Percentiles rank a stretch among this genome's conserved stretches.
Conservation (phyloP, 805 yeast genomes). For the Saccharomycopsis vini region DNA sequence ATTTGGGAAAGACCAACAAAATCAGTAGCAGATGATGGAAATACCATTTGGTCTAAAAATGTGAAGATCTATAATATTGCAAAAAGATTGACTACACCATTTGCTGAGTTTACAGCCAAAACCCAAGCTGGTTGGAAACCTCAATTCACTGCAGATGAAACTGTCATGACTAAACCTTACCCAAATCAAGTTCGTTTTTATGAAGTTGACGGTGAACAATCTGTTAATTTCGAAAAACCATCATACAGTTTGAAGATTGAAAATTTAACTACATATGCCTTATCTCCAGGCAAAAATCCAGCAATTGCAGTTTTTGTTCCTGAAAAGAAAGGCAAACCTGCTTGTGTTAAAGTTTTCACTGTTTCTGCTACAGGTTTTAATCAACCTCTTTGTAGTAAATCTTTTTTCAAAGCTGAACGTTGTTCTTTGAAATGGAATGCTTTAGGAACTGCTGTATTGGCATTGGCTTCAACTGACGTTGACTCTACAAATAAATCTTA, state of each 20-base stretch:
- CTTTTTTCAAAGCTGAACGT: conserved; percentile 91
- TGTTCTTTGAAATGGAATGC: conserved; percentile 91
- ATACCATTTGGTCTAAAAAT: conserved; percentile 53
- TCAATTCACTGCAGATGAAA: conserved; percentile 81
- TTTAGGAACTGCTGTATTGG: conserved; percentile 88
- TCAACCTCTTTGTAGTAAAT: conserved; percentile 76
- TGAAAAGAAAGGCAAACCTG: conserved; percentile 82
- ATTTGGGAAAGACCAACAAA: conserved; percentile 86
- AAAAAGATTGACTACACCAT: conserved; percentile 37
- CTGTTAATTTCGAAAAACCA: conserved; percentile 40
- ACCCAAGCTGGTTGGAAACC: conserved; percentile 87
- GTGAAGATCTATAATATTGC: conserved; percentile 64
- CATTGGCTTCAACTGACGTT: conserved; percentile 91
- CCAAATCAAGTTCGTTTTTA: conserved; percentile 60
- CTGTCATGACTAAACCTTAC: conserved; percentile 49
- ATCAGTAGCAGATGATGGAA: conserved; percentile 36
- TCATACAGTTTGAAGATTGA: conserved; percentile 48
- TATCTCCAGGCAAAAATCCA: conserved; percentile 85
- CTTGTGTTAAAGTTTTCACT: conserved; percentile 75
- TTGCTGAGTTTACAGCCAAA: conserved; percentile 65
- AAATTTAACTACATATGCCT: conserved; percentile 51
- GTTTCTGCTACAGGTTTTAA: conserved; percentile 47
- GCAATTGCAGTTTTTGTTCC: conserved; percentile 87
- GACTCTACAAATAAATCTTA: conserved; percentile 89
- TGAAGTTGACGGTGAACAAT: conserved; percentile 37